Conservation (phyloP, 2,329 filamentous ascomycete genomes). For the Xylaria sp. region DNA sequence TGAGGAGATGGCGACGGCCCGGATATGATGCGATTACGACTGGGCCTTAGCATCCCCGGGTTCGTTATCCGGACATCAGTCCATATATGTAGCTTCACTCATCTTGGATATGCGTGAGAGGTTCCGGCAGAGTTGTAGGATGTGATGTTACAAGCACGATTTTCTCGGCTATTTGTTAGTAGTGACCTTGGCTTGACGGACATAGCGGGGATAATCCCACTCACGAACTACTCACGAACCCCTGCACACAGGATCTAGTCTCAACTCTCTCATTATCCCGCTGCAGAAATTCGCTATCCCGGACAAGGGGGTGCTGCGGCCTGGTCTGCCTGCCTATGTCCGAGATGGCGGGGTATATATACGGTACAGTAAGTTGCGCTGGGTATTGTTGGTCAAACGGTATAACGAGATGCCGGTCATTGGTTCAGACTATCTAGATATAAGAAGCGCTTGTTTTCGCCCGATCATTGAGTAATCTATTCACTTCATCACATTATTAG, state of each 20-base stretch:
- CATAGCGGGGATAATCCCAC: slow-evolving; percentile 14
- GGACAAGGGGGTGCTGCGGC: not conserved
- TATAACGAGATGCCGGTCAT: no score
- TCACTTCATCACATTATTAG: not conserved
- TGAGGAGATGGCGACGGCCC: no score
- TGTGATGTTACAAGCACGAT: not conserved
- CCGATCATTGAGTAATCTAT: not conserved
- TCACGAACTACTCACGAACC: not conserved
- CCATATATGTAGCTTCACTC: no score
- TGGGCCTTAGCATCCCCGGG: no score
- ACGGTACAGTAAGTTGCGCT: not conserved
- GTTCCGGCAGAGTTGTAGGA: not conserved
- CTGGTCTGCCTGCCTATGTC: no score
- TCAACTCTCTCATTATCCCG: slow-evolving; percentile 18
- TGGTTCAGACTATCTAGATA: not conserved
- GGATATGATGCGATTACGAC: no score
- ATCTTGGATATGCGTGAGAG: not conserved
- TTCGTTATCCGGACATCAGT: no score
- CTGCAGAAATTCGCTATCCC: slow-evolving; percentile 15
- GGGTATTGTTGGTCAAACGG: not conserved
- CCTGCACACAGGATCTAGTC: not conserved
- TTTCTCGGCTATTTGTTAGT: slow-evolving; percentile 9
- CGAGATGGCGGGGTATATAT: not conserved
- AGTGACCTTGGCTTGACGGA: slow-evolving; percentile 16
- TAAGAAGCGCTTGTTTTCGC: not conserved